phyloP scores from a whole-genome alignment of 805 yeast genomes.

The Cyberlindnera suaveolens region DNA sequence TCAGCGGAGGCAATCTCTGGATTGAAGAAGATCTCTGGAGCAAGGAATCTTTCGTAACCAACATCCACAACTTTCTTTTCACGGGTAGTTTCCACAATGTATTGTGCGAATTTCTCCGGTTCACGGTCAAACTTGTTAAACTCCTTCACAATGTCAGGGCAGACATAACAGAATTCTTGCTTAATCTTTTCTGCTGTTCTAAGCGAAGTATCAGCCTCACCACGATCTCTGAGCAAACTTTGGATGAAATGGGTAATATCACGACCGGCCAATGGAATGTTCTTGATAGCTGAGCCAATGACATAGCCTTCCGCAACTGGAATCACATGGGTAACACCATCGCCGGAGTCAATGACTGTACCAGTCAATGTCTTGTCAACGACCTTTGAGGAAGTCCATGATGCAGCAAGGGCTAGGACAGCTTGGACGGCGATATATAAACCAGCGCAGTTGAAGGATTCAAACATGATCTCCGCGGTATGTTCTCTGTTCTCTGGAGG shows the following conservation, averaged over 20 bases:
- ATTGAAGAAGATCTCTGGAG: slow-evolving; percentile 98
- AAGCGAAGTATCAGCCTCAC: slow-evolving; percentile 88
- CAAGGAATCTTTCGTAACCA: slow-evolving; percentile 95
- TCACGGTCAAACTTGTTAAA: slow-evolving; percentile 92
- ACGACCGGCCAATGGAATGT: slow-evolving; percentile 97
- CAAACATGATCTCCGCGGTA: slow-evolving; percentile 98
- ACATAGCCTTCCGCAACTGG: slow-evolving; percentile 99
- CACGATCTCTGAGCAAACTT: slow-evolving; percentile 90
- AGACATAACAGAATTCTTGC: slow-evolving; percentile 94
- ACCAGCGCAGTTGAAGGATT: slow-evolving; percentile 97
- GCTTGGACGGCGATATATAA: slow-evolving; percentile 98
- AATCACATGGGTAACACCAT: slow-evolving; percentile 98
- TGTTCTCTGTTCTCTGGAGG: slow-evolving; percentile 99
- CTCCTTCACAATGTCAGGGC: slow-evolving; percentile 96
- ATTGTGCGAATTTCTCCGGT: slow-evolving; percentile 90
- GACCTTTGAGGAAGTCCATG: slow-evolving; percentile 97
- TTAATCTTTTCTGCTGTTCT: slow-evolving; percentile 96
- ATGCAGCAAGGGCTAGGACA: slow-evolving; percentile 95
- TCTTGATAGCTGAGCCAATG: slow-evolving; percentile 94
- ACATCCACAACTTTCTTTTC: slow-evolving; percentile 75
- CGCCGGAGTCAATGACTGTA: slow-evolving; percentile 97
- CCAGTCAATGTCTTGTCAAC: slow-evolving; percentile 95
- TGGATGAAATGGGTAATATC: slow-evolving; percentile 94
- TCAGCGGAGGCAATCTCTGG: slow-evolving; percentile 97
- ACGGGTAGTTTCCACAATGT: slow-evolving; percentile 70